phyloP scores from a whole-genome alignment of 768 basidiomycete species.

The Mycena albidolilacea region DNA sequence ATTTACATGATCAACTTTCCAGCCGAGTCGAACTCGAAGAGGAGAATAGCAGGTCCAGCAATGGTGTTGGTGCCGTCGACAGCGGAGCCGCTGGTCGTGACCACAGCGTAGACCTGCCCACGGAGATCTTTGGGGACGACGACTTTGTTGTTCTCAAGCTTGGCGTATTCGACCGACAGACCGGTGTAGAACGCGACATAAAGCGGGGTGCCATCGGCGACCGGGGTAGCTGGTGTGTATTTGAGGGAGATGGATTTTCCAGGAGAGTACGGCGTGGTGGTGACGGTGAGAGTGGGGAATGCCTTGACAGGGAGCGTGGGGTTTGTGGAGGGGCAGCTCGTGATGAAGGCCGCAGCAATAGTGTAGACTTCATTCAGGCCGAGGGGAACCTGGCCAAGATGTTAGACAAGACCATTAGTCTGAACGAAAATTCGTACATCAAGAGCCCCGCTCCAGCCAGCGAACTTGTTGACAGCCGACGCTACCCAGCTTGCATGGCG shows the following conservation, averaged over 20 bases:
- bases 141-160: slow-evolving; percentile 47
- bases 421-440: slow-evolving; percentile 52
- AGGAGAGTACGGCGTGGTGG: slow-evolving; percentile 45
- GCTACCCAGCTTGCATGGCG: slow-evolving; percentile 72
- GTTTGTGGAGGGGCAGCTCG: slow-evolving; percentile 68
- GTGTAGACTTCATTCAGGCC: slow-evolving; percentile 51
- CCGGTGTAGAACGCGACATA: slow-evolving; percentile 63
- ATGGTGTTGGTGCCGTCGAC: slow-evolving; percentile 57
- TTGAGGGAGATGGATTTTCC: slow-evolving; percentile 35
- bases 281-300: slow-evolving; percentile 63
- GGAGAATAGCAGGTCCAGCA: slow-evolving; percentile 62
- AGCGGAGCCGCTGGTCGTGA: slow-evolving; percentile 50
- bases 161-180: slow-evolving; percentile 53
- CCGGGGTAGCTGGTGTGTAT: slow-evolving; percentile 44
- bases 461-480: slow-evolving; percentile 57
- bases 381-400: slow-evolving; percentile 48
- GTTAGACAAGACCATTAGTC: slow-evolving; percentile 39
- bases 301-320: slow-evolving; percentile 64
- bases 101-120: slow-evolving; percentile 67
- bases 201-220: slow-evolving; percentile 44
- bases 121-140: slow-evolving; percentile 54
- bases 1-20: slow-evolving; percentile 6
- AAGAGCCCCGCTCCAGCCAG: slow-evolving; percentile 67
- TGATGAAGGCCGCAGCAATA: slow-evolving; percentile 65
- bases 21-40: slow-evolving; percentile 22